Evolutionary conservation across 805 yeast species (phyloP), one percentile per base, ranked within the genome.

Genomic region (Myxozyma monticola): DNA sequence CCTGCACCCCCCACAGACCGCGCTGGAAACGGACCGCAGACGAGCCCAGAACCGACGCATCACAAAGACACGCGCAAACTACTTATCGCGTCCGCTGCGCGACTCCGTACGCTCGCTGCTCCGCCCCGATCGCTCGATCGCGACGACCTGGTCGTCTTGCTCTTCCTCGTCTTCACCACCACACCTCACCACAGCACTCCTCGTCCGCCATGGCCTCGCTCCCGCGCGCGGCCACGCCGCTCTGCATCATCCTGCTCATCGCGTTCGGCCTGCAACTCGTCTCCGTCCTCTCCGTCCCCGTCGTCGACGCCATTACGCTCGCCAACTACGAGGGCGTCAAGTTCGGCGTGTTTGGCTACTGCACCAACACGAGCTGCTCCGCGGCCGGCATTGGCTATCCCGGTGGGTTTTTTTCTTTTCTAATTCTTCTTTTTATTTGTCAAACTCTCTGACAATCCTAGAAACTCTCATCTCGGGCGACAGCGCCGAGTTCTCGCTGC

Each of bases 291-390:
- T 72, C 88, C 0, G 82, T 76, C 2, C 91, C 91, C 0, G 66
- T 84, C 14, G 75, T 85, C 0, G 60, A 64, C 9, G 51, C 56
- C 18, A 71, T 84, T 22, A 61, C 77, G 2, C 71, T 85, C 2
- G 77, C 85, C 42, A 65, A 73, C 1, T 79, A 71, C 61, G 68
- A 71, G 18, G 78, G 74, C 17, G 73, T 73, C 62, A 65, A 69
- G 55, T 85, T 81, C 61, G 91, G 91, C 1, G 86, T 84, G 1
- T 83, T 83, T 67, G 91, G 91, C 1, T 74, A 79, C 58, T 85
- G 91, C 64, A 60, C 66, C 5, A 62, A 62, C 2, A 57, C 57
- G 0, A 37, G 39, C 7, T 79, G 84, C 60, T 70, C 78, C 0
- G 24, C 48, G 0, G 66, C 69, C 0, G 63, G 72, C 3, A 67